These are phyloP conservation scores for Chrysoporthe austroafricana DNA, from an alignment of 2,329 filamentous ascomycete species.

Conservation along the genomic window DNA sequence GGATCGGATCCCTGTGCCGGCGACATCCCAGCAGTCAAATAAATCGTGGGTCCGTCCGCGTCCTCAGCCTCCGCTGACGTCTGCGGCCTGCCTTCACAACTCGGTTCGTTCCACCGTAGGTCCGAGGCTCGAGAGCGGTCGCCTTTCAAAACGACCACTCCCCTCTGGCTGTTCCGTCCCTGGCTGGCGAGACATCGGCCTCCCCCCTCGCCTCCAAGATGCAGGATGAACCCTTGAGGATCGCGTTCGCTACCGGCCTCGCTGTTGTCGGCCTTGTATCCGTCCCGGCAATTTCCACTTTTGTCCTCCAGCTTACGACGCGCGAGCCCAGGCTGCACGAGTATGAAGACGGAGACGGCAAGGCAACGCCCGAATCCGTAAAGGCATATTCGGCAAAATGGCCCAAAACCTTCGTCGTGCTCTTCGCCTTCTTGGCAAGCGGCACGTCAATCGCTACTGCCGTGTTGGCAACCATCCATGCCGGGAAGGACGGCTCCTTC, in stretches of 20 bases:
- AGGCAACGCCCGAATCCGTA: constrained; percentile 66
- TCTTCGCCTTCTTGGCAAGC: constrained; percentile 59
- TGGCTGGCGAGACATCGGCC: not conserved
- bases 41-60: constrained; percentile 34
- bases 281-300: constrained; percentile 36
- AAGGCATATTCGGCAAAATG: constrained; percentile 64
- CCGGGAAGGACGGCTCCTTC: constrained; percentile 43
- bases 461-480: constrained; percentile 52
- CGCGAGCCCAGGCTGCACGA: constrained; percentile 44
- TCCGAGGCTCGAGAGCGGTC: not conserved
- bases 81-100: not conserved
- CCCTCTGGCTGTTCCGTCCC: not conserved
- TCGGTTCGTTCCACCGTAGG: not conserved
- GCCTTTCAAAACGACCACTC: not conserved
- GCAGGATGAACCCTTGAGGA: constrained; percentile 35
- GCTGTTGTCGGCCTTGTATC: constrained; percentile 38
- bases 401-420: constrained; percentile 58
- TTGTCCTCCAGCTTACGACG: constrained; percentile 35
- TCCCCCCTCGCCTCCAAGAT: constrained; percentile 30
- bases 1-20: constrained; percentile 32
- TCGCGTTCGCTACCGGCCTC: constrained; percentile 35
- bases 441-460: constrained; percentile 60
- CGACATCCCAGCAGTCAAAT: constrained; percentile 40
- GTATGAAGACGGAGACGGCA: constrained; percentile 73
- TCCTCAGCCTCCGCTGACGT: constrained; percentile 37